A percentile compares a stretch with the other conserved stretches of the same genome.
phyloP scores from a whole-genome alignment of 331 rosid species.

The Malus hybrid region DNA sequence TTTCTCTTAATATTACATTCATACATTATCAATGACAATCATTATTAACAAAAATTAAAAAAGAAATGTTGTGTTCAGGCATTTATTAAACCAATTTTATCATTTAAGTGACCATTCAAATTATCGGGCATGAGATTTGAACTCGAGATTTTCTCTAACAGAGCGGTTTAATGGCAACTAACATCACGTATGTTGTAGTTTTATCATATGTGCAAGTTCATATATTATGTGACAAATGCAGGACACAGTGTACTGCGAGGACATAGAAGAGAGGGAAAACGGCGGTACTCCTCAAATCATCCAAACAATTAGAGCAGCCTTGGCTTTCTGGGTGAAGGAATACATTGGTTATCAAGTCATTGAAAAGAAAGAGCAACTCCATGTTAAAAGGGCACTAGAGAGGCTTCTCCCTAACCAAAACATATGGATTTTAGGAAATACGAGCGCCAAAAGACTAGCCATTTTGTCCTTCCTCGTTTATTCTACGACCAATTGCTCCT shows the following conservation, averaged over 20 bases:
- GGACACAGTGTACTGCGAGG: constrained; percentile 66
- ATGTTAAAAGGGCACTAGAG: constrained; percentile 41
- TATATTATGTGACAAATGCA: constrained; percentile 4
- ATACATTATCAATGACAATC: too few species aligned
- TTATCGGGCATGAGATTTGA: too few species aligned
- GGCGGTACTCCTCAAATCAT: constrained; percentile 89
- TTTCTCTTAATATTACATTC: too few species aligned
- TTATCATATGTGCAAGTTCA: too few species aligned
- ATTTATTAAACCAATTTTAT: too few species aligned
- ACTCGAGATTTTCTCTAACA: too few species aligned
- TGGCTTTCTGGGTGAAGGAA: constrained; percentile 87
- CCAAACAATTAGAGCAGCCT: constrained; percentile 71
- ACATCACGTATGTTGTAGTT: too few species aligned
- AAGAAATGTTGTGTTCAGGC: too few species aligned
- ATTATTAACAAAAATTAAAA: too few species aligned
- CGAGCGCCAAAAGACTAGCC: constrained; percentile 51
- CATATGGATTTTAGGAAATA: constrained; percentile 55
- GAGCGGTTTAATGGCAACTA: too few species aligned
- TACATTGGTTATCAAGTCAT: constrained; percentile 52
- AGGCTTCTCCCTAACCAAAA: constrained; percentile 54
- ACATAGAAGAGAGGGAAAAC: constrained; percentile 77
- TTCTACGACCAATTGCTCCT: constrained; percentile 33
- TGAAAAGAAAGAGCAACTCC: constrained; percentile 45
- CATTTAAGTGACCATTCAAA: too few species aligned
- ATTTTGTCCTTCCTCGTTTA: constrained; percentile 63